Evolutionary conservation across 2,329 filamentous ascomycete genomes (phyloP).

Genomic region (Trichoderma breve): DNA sequence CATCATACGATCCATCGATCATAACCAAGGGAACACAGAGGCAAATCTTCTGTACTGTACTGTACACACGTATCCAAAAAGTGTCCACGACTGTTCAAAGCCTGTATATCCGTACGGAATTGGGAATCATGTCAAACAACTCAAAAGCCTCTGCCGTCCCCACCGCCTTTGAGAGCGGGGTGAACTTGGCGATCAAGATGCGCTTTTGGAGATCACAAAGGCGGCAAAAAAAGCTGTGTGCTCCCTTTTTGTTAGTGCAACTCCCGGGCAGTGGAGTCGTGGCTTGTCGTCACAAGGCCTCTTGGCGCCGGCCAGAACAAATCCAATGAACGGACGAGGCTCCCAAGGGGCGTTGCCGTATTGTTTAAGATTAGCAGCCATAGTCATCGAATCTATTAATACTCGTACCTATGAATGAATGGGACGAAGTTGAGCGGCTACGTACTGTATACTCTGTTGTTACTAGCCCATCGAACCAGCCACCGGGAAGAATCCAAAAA

Average conservation of each 20-base stretch:
- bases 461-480: background rate
- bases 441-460: background rate
- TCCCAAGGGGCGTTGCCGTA: background rate
- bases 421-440: background rate
- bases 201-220: slow-evolving; percentile 6
- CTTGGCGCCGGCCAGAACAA: background rate
- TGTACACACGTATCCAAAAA: background rate
- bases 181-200: slow-evolving; percentile 19
- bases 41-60: background rate
- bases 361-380: background rate
- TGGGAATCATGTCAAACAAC: background rate
- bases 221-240: background rate
- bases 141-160: background rate
- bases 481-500: background rate
- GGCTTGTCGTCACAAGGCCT: slow-evolving; percentile 13
- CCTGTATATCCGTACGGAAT: background rate
- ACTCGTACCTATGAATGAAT: background rate
- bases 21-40: background rate
- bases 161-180: slow-evolving; percentile 4
- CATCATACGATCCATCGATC: slow-evolving; percentile 3
- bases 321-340: background rate
- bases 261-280: slow-evolving; percentile 12
- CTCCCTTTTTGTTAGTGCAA: background rate
- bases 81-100: background rate
- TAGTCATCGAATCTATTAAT: background rate